A percentile compares a stretch with the other conserved stretches of the same genome.
Conservation (phyloP, 805 yeast species). For the Kodamaea kaohsiungensis region DNA sequence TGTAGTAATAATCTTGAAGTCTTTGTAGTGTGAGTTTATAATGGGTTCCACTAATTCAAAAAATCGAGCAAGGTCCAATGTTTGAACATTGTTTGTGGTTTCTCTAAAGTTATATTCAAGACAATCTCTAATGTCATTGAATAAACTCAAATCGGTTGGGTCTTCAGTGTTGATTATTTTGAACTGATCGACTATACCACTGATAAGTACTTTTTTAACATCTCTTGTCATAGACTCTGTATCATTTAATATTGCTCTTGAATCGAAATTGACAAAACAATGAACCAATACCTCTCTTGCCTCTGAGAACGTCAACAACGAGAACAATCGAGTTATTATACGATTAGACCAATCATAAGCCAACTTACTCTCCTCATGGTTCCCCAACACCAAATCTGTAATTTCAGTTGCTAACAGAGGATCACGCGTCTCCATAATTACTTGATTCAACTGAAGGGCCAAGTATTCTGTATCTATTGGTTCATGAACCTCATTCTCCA, state of each 20-base stretch:
- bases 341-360: conserved; percentile 43
- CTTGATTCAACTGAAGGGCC: conserved; percentile 5
- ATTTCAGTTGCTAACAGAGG: not conserved
- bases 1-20: conserved; percentile 18
- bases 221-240: not conserved
- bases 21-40: conserved; percentile 14
- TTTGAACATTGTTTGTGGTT: conserved; percentile 19
- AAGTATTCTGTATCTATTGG: conserved; percentile 23
- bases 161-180: conserved; percentile 16
- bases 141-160: conserved; percentile 18
- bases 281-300: conserved; percentile 67
- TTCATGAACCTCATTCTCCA: conserved; percentile 50
- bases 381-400: conserved; percentile 8
- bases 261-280: conserved; percentile 43
- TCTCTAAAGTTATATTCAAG: conserved; percentile 15
- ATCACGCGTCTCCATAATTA: not conserved
- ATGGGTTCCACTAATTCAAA: conserved; percentile 18
- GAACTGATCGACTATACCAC: conserved; percentile 66
- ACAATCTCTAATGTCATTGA: conserved; percentile 24
- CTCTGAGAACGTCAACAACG: conserved; percentile 47
- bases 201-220: conserved; percentile 41
- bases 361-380: conserved; percentile 18
- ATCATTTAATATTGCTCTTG: not conserved
- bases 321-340: conserved; percentile 38
- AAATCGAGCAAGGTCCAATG: conserved; percentile 27